A percentile compares a stretch with the other conserved stretches of the same genome.
These are phyloP conservation scores for Hypoxylon perforatum DNA, from an alignment of 495 filamentous ascomycete species.

Conservation along the genomic window DNA sequence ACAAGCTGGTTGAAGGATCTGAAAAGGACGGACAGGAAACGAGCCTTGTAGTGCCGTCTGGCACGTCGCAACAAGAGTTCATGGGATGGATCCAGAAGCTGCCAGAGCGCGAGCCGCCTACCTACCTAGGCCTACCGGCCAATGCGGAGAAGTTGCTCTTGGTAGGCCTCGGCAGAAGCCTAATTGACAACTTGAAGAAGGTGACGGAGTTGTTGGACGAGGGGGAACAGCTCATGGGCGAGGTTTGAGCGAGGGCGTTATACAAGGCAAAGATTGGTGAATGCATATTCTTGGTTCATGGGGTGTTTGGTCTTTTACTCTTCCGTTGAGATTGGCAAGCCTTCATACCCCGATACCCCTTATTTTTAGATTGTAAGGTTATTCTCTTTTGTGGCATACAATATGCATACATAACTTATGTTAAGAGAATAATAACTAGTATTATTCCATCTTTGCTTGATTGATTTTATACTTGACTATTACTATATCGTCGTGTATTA, in stretches of 20 bases:
- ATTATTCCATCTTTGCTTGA: conserved; percentile 1
- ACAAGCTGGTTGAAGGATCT: conserved; percentile 79
- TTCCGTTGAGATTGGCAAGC: conserved; percentile 27
- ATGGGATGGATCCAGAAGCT: conserved; percentile 90
- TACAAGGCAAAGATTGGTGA: too few relatives aligned
- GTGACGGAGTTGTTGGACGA: conserved; percentile 91
- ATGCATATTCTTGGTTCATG: neutral
- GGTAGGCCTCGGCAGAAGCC: conserved; percentile 85
- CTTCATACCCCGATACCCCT: conserved; percentile 38
- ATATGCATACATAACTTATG: conserved; percentile 8
- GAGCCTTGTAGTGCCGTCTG: conserved; percentile 77
- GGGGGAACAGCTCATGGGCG: conserved; percentile 76
- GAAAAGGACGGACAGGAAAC: conserved; percentile 61
- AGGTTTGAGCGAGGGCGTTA: too few relatives aligned
- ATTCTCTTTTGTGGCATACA: conserved; percentile 6
- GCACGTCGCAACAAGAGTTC: conserved; percentile 86
- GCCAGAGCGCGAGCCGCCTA: conserved; percentile 95
- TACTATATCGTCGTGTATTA: neutral
- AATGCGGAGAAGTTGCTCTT: conserved; percentile 97
- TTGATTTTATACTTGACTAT: neutral
- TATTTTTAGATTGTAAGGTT: conserved; percentile 35
- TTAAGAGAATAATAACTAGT: neutral
- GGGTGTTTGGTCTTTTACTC: conserved; percentile 32
- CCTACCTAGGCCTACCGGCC: conserved; percentile 93
- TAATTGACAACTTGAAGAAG: conserved; percentile 85